Evolutionary conservation across 176 grass and related monocot species (phyloP).

Genomic region (Carex scoparia): DNA sequence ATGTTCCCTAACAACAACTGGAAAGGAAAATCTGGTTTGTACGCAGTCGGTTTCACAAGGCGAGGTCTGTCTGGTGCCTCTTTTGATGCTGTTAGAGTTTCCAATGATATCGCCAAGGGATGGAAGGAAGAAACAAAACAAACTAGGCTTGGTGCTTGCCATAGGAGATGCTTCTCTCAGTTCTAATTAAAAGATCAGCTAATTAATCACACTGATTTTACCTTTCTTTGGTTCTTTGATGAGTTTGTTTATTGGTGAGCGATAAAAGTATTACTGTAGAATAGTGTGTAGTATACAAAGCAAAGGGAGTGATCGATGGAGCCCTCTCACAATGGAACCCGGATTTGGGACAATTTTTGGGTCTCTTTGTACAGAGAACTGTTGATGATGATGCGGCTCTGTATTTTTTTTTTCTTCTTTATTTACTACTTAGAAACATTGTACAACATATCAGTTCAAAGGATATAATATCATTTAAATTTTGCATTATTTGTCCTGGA

Average conservation of each 20-base stretch:
- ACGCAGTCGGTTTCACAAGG: constrained; percentile 82
- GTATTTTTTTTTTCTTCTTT: not conserved
- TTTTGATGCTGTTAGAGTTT: constrained; percentile 62
- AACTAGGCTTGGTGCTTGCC: constrained; percentile 45
- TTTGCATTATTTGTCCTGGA: not conserved
- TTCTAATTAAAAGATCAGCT: constrained; percentile 33
- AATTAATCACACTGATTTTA: constrained; percentile 17
- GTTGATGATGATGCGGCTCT: constrained; percentile 29
- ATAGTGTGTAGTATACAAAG: constrained; percentile 24
- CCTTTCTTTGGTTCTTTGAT: constrained; percentile 20
- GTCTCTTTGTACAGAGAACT: constrained; percentile 33
- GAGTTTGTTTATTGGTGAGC: not conserved
- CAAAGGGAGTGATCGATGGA: constrained; percentile 6
- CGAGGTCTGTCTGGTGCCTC: constrained; percentile 70
- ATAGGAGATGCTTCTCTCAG: constrained; percentile 72
- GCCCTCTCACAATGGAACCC: constrained; percentile 31
- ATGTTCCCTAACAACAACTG: constrained; percentile 54
- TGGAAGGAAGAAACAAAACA: constrained; percentile 85
- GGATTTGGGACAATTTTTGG: constrained; percentile 23
- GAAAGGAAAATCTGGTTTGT: constrained; percentile 64
- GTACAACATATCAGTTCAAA: constrained; percentile 15
- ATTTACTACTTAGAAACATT: constrained; percentile 12
- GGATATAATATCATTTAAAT: constrained; percentile 8
- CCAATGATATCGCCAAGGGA: constrained; percentile 44
- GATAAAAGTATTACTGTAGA: constrained; percentile 13